Percentiles rank a stretch among this genome's conserved stretches.
These are phyloP conservation scores for Syncephalastrum contaminatum DNA, from an alignment of 371 early-diverging fungal genomes.

Conservation along the genomic window DNA sequence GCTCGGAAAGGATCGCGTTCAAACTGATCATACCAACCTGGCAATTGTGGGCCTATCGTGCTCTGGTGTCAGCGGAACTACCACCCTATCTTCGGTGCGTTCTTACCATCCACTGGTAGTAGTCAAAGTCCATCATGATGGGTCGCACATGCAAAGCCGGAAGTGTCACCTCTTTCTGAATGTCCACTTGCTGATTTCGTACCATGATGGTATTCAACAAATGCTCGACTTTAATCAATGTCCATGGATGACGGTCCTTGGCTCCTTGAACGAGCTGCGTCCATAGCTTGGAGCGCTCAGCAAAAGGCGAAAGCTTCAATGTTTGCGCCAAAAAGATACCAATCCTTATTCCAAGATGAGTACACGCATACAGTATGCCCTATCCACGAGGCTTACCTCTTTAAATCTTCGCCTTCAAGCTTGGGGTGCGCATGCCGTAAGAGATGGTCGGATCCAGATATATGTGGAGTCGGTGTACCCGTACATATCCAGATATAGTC, in stretches of 20 bases:
- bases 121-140: constrained; percentile 57
- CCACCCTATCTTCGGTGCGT: no score
- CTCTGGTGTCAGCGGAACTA: no score
- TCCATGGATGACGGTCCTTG: constrained; percentile 33
- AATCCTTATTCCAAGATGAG: constrained; percentile 42
- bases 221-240: constrained; percentile 32
- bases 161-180: constrained; percentile 55
- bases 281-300: constrained; percentile 22
- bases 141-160: constrained; percentile 59
- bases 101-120: constrained; percentile 52
- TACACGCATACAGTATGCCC: constrained; percentile 6
- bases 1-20: constrained; percentile 64
- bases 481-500: constrained; percentile 79
- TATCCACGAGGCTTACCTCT: not conserved
- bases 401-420: constrained; percentile 5
- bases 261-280: not conserved
- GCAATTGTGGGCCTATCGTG: constrained; percentile 60
- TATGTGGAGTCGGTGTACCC: constrained; percentile 65
- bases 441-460: constrained; percentile 39
- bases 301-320: constrained; percentile 53
- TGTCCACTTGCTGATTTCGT: constrained; percentile 55
- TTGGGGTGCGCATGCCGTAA: constrained; percentile 6
- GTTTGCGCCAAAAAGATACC: constrained; percentile 47
- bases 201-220: constrained; percentile 67
- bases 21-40: constrained; percentile 62